Evolutionary conservation across 768 basidiomycete genomes (phyloP), one percentile per base, ranked within the genome.

Genomic region (Melanogaster broomeanus): DNA sequence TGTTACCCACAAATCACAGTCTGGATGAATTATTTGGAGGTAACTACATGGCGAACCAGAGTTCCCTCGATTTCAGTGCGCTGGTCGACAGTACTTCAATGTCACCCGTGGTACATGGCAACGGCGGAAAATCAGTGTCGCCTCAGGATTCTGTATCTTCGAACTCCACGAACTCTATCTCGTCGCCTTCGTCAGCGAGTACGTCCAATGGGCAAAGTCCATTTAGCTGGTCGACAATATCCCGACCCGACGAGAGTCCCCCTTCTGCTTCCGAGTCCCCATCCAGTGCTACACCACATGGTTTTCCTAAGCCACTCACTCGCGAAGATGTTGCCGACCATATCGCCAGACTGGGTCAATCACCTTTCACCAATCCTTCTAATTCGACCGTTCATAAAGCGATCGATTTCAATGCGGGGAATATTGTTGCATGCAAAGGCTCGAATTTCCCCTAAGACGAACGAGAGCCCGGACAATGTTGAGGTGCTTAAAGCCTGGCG

Each of bases 401-500:
- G 55, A 66, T 72, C 12, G 77, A 81, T 37, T 58, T 66, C 9
- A 62, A 72, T 3, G 63, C 77, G 24, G 80, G 79, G 0, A 68
- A 78, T n/a, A 75, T 85, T 57, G 73, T 88, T n/a, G 73, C 77
- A 28, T 90, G 89, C 65, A 74, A 80, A 49, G 84, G 83, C 9
- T 77, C 84, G n/a, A 78, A 72, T 6, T 83, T 91, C 63, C 88
- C n/a, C 88, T 6, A 79, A 73, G 69, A 88, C 85, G 15, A 68
- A 77, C 55, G 79, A 84, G 71, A 88, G 77, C 61, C 85, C 87
- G 42, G 74, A 82, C 52, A 91, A 92, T 56, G 71, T 92, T 12
- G 87, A 90, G 66, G 85, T 92, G 19, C 74, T 90, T 38, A 81
- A 82, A 51, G 90, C 90, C 12, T 93, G 89, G 90, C 72, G 82